phyloP scores from a whole-genome alignment of 73 alveolate genomes.

The Paramecium tetraurelia region DNA sequence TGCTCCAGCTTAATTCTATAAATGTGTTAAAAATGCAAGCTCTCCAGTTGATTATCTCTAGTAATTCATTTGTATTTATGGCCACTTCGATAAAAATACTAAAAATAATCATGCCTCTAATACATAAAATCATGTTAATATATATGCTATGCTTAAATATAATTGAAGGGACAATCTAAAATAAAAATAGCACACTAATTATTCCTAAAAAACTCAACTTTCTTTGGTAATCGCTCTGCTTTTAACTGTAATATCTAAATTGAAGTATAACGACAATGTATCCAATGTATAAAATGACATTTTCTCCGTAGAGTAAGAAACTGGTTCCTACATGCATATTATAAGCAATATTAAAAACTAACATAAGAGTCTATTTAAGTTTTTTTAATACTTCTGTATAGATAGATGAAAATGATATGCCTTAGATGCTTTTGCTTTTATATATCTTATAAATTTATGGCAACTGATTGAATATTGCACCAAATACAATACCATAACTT shows the following conservation, averaged over 20 bases:
- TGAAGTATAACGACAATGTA: background rate
- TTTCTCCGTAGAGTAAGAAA: background rate
- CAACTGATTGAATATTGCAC: constrained; percentile 9
- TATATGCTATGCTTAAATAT: background rate
- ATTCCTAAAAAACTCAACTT: background rate
- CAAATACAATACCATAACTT: constrained; percentile 5
- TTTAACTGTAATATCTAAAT: background rate
- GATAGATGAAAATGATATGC: background rate
- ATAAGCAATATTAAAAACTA: background rate
- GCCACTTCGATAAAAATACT: background rate
- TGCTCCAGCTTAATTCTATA: constrained; percentile 37
- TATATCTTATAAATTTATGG: constrained; percentile 20
- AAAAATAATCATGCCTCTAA: background rate
- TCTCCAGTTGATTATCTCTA: background rate
- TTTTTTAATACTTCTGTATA: background rate
- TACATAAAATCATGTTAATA: background rate
- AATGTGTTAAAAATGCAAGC: background rate
- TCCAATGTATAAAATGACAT: background rate
- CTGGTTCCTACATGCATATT: background rate
- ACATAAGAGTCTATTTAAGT: background rate
- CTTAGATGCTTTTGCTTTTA: background rate
- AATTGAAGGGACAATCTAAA: background rate
- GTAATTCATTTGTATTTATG: background rate
- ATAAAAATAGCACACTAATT: background rate
- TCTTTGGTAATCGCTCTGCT: background rate